Conservation (phyloP, 768 basidiomycete genomes). For the Tricholomella constricta region DNA sequence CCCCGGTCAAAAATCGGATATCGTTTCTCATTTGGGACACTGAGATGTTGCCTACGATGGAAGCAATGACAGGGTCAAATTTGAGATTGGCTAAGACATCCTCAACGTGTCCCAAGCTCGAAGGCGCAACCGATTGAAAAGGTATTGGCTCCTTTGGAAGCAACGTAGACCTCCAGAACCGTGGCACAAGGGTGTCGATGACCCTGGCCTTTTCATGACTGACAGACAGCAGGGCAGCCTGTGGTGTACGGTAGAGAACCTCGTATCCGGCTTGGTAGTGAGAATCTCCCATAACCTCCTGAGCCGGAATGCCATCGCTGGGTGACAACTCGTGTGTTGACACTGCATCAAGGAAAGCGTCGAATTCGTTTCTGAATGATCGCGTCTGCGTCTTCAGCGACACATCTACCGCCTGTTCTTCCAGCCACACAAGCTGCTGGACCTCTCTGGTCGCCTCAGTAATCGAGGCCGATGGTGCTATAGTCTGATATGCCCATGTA, state of each 20-base stretch:
- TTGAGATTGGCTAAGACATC: slow-evolving; percentile 57
- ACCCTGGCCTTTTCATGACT: slow-evolving; percentile 37
- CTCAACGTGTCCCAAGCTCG: slow-evolving; percentile 56
- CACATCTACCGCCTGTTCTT: slow-evolving; percentile 53
- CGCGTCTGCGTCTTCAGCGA: slow-evolving; percentile 37
- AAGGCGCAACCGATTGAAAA: slow-evolving; percentile 57
- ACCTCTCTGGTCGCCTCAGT: slow-evolving; percentile 23
- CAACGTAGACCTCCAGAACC: slow-evolving; percentile 69
- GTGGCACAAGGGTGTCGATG: slow-evolving; percentile 68
- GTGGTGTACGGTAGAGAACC: slow-evolving; percentile 43
- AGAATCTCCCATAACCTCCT: slow-evolving; percentile 21
- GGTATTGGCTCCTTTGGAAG: slow-evolving; percentile 53
- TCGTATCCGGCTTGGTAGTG: slow-evolving; percentile 22
- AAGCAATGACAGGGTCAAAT: slow-evolving; percentile 71
- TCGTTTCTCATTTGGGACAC: slow-evolving; percentile 65
- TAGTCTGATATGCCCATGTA: slow-evolving; percentile 27
- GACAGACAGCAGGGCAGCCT: slow-evolving; percentile 55
- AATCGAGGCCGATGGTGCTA: slow-evolving; percentile 30
- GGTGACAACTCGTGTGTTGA: slow-evolving; percentile 9
- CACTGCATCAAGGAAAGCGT: slow-evolving; percentile 35
- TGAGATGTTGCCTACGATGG: slow-evolving; percentile 69
- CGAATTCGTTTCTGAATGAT: slow-evolving; percentile 32
- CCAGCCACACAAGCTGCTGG: slow-evolving; percentile 61
- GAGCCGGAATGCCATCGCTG: slow-evolving; percentile 4
- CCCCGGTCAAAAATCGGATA: slow-evolving; percentile 83